phyloP scores from a whole-genome alignment of 306 rosid genomes.

The Hippophae gyantsensis region DNA sequence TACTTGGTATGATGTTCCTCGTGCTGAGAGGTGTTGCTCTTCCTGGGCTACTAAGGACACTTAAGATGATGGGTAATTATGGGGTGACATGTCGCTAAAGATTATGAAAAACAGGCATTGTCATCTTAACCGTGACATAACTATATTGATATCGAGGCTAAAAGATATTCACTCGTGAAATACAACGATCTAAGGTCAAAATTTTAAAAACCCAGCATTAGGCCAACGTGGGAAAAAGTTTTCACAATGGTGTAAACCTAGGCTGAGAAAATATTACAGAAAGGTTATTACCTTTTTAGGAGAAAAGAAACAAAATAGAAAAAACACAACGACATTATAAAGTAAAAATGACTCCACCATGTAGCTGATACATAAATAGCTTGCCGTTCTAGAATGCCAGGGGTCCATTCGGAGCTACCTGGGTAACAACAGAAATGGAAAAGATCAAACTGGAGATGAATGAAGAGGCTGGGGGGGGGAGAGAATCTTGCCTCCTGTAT shows the following conservation, averaged over 20 bases:
- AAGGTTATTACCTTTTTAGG: slow-evolving; percentile 19
- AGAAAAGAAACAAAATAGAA: slow-evolving; percentile 17
- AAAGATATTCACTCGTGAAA: not conserved
- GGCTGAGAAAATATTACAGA: slow-evolving; percentile 60
- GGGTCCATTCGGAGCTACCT: slow-evolving; percentile 39
- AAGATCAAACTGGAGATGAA: slow-evolving; percentile 33
- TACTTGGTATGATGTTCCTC: slow-evolving; percentile 91
- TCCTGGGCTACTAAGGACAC: slow-evolving; percentile 81
- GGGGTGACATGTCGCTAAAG: slow-evolving; percentile 41
- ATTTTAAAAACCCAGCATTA: slow-evolving; percentile 21
- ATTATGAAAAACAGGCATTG: too few relatives aligned
- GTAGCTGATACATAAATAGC: slow-evolving; percentile 28
- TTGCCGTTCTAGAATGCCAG: slow-evolving; percentile 27
- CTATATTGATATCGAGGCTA: too few relatives aligned
- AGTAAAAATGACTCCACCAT: slow-evolving; percentile 34
- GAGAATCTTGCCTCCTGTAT: slow-evolving; percentile 37
- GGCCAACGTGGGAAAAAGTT: slow-evolving; percentile 10
- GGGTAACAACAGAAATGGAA: slow-evolving; percentile 38
- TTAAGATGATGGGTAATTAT: slow-evolving; percentile 84
- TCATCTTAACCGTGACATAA: too few relatives aligned
- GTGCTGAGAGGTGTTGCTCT: slow-evolving; percentile 95
- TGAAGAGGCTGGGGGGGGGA: slow-evolving; percentile 36
- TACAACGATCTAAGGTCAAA: slow-evolving; percentile 10
- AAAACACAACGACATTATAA: slow-evolving; percentile 61
- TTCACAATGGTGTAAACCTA: slow-evolving; percentile 49